phyloP scores from a whole-genome alignment of 208 protist species.

The Strigomonas culicis region DNA sequence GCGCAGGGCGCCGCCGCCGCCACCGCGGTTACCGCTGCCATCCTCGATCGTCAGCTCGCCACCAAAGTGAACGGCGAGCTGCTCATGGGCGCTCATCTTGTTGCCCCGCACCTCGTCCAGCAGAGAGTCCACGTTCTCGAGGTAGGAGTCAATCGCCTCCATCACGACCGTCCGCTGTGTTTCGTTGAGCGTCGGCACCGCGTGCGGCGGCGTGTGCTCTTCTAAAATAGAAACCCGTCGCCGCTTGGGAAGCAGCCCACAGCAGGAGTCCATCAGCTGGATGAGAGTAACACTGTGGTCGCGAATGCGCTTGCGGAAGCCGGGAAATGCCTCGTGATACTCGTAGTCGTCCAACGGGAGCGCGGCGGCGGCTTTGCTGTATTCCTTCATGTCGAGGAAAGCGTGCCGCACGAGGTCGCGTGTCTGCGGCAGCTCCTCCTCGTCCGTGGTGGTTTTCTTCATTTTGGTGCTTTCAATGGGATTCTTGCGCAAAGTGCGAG shows the following conservation, averaged over 20 bases:
- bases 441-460: no score
- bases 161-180: conserved; percentile 61
- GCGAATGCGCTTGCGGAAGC: conserved; percentile 59
- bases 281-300: conserved; percentile 52
- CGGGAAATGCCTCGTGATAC: conserved; percentile 81
- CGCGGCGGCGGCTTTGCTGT: conserved; percentile 47
- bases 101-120: conserved; percentile 74
- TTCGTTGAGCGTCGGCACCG: conserved; percentile 31
- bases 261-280: conserved; percentile 65
- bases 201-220: conserved; percentile 11
- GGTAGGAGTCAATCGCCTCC: conserved; percentile 80
- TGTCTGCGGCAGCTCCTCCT: no score
- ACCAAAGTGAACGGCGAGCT: conserved; percentile 79
- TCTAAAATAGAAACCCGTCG: conserved; percentile 34
- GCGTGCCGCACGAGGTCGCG: conserved; percentile 54
- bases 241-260: conserved; percentile 57
- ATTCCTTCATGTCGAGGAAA: conserved; percentile 67
- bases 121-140: conserved; percentile 80
- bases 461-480: no score
- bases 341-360: conserved; percentile 74
- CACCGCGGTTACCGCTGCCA: neutral
- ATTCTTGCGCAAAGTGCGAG: no score
- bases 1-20: neutral
- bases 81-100: conserved; percentile 55
- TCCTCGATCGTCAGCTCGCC: conserved; percentile 34